phyloP scores from a whole-genome alignment of 192 early-diverging fungal species.

The Entomortierella lignicola region DNA sequence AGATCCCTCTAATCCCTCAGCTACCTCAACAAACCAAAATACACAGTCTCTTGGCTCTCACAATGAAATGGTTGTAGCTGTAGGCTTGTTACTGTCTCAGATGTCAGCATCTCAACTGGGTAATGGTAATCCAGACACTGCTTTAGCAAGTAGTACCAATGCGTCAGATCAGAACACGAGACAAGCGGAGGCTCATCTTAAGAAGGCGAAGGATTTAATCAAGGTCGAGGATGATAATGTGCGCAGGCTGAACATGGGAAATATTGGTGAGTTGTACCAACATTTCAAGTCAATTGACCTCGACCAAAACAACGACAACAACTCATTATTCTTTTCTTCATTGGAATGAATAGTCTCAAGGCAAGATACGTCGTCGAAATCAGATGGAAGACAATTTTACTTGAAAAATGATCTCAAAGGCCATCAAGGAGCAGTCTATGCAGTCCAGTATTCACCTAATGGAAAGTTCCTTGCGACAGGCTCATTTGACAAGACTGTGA shows the following conservation, averaged over 20 bases:
- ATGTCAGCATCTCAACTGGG: slow-evolving; percentile 29
- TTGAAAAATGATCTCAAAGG: slow-evolving; percentile 68
- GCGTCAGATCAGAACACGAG: slow-evolving; percentile 13
- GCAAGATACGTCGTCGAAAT: slow-evolving; percentile 39
- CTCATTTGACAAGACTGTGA: slow-evolving; percentile 94
- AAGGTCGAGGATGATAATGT: slow-evolving; percentile 47
- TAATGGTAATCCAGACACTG: slow-evolving; percentile 6
- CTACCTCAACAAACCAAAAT: not conserved
- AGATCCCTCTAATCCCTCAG: slow-evolving; percentile 7
- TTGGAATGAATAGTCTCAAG: slow-evolving; percentile 21
- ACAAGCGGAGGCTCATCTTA: slow-evolving; percentile 31
- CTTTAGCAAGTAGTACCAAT: not conserved
- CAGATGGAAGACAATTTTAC: slow-evolving; percentile 46
- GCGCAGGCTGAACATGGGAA: slow-evolving; percentile 48
- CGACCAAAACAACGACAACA: too few species aligned
- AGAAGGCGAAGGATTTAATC: slow-evolving; percentile 32
- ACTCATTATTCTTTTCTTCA: too few species aligned
- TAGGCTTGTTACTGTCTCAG: slow-evolving; percentile 26
- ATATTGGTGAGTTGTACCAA: slow-evolving; percentile 25
- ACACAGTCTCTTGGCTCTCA: slow-evolving; percentile 1
- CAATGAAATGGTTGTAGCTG: slow-evolving; percentile 29
- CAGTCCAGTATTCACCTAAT: slow-evolving; percentile 86
- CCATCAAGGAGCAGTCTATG: slow-evolving; percentile 92
- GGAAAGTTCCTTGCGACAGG: slow-evolving; percentile 88
- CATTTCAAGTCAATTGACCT: too few species aligned